phyloP scores from a whole-genome alignment of 1,139 yeast genomes.

The Debaryomycetaceae sp. region DNA sequence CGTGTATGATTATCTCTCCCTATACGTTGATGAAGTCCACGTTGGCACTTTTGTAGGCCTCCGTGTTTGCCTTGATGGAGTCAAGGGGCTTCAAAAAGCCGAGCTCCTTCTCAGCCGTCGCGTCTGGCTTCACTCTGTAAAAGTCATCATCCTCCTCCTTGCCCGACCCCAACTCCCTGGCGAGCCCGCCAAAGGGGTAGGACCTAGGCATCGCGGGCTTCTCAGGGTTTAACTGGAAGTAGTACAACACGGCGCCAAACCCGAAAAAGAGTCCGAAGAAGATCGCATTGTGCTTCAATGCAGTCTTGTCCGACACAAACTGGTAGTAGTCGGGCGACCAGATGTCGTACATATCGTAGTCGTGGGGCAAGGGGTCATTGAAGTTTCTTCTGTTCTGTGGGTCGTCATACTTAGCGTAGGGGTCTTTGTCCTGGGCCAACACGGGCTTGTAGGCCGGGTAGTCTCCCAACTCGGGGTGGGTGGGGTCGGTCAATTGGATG shows the following conservation, averaged over 20 bases:
- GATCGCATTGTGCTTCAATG: constrained; percentile 47
- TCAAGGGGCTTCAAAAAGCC: constrained; percentile 34
- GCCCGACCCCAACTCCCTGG: constrained; percentile 58
- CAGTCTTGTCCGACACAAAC: constrained; percentile 55
- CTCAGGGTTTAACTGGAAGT: constrained; percentile 63
- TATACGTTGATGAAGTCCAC: constrained; percentile 34
- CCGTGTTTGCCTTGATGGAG: constrained; percentile 24
- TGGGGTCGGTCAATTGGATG: constrained; percentile 41
- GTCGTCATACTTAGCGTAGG: constrained; percentile 72
- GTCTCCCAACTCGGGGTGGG: constrained; percentile 42
- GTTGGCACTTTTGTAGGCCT: constrained; percentile 32
- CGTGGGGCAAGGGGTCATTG: constrained; percentile 66
- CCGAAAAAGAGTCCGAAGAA: constrained; percentile 56
- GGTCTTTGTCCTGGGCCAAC: constrained; percentile 63
- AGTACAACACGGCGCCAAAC: constrained; percentile 51
- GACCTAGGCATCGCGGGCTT: constrained; percentile 75
- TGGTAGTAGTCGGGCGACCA: constrained; percentile 85
- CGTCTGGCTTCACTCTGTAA: constrained; percentile 42
- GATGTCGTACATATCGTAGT: constrained; percentile 72
- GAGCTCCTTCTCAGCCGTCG: constrained; percentile 35
- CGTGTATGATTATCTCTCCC: constrained; percentile 3
- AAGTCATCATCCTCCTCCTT: constrained; percentile 42
- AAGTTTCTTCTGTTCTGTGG: constrained; percentile 78
- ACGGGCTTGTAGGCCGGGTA: constrained; percentile 39
- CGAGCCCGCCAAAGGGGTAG: constrained; percentile 72